Evolutionary conservation across 805 yeast species (phyloP).

Genomic region (Lachancea dasiensis): DNA sequence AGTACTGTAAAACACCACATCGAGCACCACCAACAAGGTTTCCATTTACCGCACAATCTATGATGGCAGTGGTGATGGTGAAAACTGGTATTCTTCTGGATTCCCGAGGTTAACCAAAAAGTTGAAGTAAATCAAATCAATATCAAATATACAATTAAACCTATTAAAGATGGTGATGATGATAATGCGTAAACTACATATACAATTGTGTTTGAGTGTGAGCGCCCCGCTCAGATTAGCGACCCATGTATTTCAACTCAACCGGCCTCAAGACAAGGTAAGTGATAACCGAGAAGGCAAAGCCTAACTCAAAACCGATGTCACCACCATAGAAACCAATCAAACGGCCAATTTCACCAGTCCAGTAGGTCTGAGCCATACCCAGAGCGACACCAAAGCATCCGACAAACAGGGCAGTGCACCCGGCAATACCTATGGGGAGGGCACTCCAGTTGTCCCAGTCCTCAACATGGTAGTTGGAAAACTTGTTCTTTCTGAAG

Average conservation of each 20-base stretch:
- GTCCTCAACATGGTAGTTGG: constrained; percentile 56
- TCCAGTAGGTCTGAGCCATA: constrained; percentile 82
- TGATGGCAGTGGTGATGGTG: no score
- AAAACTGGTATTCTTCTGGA: no score
- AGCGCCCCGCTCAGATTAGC: constrained; percentile 12
- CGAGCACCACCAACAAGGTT: background rate
- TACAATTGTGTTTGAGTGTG: no score
- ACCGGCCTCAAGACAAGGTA: constrained; percentile 54
- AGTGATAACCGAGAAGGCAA: constrained; percentile 57
- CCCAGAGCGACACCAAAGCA: constrained; percentile 82
- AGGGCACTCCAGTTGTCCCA: constrained; percentile 52
- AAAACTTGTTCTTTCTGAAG: constrained; percentile 53
- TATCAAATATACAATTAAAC: constrained; percentile 4
- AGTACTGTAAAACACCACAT: constrained; percentile 1
- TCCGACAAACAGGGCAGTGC: constrained; percentile 73
- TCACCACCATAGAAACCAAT: constrained; percentile 77
- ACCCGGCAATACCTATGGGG: constrained; percentile 77
- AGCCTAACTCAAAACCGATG: constrained; percentile 76
- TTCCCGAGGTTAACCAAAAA: no score
- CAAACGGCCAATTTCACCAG: constrained; percentile 56
- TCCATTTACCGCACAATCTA: no score
- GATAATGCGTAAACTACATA: no score
- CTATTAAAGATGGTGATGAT: no score
- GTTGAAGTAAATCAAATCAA: background rate
- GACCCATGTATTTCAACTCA: constrained; percentile 57